Conservation (phyloP, 768 basidiomycete species). For the Mrakia frigida region DNA sequence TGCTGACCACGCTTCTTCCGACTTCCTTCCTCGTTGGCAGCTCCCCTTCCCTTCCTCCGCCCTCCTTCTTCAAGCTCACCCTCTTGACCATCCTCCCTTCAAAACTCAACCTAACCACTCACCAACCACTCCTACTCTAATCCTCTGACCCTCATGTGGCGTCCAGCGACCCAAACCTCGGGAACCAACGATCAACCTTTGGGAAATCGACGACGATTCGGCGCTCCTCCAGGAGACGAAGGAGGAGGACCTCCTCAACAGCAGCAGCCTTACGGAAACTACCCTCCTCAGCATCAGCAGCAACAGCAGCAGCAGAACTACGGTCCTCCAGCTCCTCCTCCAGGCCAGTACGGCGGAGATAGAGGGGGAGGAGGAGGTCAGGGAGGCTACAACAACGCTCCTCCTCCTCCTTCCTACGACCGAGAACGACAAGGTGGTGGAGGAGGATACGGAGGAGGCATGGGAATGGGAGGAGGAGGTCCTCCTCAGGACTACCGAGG, state of each 20-base stretch:
- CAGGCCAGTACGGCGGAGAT: not conserved
- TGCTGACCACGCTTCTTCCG: not conserved
- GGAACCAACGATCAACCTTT: constrained; percentile 51
- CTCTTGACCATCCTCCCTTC: not conserved
- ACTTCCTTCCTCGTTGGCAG: not conserved
- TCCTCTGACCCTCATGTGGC: constrained; percentile 12
- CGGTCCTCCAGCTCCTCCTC: constrained; percentile 3
- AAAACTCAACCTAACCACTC: not conserved
- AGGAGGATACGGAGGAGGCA: not conserved
- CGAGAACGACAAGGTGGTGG: not conserved
- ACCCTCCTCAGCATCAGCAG: constrained; percentile 49
- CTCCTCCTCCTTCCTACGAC: constrained; percentile 14
- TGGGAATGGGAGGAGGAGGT: constrained; percentile 5
- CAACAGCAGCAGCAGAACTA: not conserved
- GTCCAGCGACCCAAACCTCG: constrained; percentile 14
- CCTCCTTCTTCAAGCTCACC: not conserved
- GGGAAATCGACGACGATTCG: constrained; percentile 83
- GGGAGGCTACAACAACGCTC: constrained; percentile 7
- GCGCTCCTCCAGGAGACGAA: constrained; percentile 78
- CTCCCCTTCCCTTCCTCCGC: not conserved
- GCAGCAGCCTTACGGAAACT: constrained; percentile 83
- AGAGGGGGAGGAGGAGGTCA: not conserved
- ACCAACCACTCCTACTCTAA: not conserved
- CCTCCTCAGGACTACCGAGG: constrained; percentile 10
- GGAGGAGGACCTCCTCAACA: constrained; percentile 54